A percentile compares a stretch with the other conserved stretches of the same genome.
Evolutionary conservation across 192 early-diverging fungal species (phyloP).

Genomic region (Backusella circina): DNA sequence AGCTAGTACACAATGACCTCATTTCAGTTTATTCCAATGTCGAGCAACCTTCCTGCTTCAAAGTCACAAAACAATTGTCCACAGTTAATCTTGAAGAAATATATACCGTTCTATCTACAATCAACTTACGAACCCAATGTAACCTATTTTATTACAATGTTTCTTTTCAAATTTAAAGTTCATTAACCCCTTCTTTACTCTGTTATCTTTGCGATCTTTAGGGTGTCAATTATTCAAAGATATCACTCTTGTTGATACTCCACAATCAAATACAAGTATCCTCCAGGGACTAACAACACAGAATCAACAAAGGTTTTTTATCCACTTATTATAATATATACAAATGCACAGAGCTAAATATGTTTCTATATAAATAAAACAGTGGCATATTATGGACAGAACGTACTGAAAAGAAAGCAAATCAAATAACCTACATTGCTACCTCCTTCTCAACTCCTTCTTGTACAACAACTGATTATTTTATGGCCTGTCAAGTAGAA

Average conservation of each 20-base stretch:
- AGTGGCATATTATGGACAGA: background rate
- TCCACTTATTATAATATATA: background rate
- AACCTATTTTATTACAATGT: background rate
- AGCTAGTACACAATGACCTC: background rate
- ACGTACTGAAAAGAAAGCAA: background rate
- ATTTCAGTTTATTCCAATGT: background rate
- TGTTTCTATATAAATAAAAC: background rate
- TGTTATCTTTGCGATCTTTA: background rate
- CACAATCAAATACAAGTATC: background rate
- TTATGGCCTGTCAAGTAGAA: background rate
- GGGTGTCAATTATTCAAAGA: constrained; percentile 2
- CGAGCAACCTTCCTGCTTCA: background rate
- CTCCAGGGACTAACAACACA: background rate
- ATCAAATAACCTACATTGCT: background rate
- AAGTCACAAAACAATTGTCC: background rate
- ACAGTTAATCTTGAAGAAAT: background rate
- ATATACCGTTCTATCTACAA: background rate
- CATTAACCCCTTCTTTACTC: background rate
- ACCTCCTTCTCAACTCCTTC: background rate
- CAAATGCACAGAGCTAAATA: background rate
- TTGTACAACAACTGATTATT: background rate
- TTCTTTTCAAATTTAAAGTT: background rate
- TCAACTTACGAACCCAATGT: background rate
- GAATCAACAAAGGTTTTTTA: background rate
- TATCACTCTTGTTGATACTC: background rate